Evolutionary conservation across 371 early-diverging fungal genomes (phyloP), one percentile per base, ranked within the genome.

Genomic region (Dichotomocladium elegans): DNA sequence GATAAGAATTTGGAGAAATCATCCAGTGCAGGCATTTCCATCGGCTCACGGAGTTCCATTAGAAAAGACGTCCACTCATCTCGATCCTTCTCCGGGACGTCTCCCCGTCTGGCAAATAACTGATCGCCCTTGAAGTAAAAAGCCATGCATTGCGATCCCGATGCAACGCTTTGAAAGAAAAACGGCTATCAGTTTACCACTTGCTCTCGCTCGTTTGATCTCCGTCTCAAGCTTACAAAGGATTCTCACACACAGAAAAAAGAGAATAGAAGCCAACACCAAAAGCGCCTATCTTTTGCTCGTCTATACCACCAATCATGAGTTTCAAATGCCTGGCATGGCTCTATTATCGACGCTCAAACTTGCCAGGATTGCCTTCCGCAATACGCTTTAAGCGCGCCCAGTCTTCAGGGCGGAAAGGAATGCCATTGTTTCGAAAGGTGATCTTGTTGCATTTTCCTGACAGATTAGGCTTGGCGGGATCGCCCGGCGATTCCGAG

Each of bases 51-150:
- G 37, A 91, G 47, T 42, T 85, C 83, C 78, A 92, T 76, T 15
- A 80, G 60, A 55, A 93, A 91, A 0, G 85, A 80, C 0, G 92
- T 92, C 90, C 87, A 87, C 10, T 50, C 34, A 26, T 71, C 64
- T 5, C 68, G 62, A 8, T 71, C 72, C 5, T 70, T 58, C 8
- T 77, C 79, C 0, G 84, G 75, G 1, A 87, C 68, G 29, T 63
- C 63, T 2, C 84, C 89, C 29, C 84, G 64, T 60, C 87, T 91
- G 1, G 94, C 90, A 61, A 85, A 92, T 11, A 95, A 71, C 61
- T 89, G 89, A 68, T 94, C 95, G 3, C 90, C 92, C 58, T 84
- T 88, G 79, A 93, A 94, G 61, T 90, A 89, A 60, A 94, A 94
- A 3, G 88, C 92, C 90, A 94, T 90, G 58, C 90, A 89, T 45